A percentile compares a stretch with the other conserved stretches of the same genome.
Conservation (phyloP, 169 alveolate genomes). For the Plasmodium reichenowi region DNA sequence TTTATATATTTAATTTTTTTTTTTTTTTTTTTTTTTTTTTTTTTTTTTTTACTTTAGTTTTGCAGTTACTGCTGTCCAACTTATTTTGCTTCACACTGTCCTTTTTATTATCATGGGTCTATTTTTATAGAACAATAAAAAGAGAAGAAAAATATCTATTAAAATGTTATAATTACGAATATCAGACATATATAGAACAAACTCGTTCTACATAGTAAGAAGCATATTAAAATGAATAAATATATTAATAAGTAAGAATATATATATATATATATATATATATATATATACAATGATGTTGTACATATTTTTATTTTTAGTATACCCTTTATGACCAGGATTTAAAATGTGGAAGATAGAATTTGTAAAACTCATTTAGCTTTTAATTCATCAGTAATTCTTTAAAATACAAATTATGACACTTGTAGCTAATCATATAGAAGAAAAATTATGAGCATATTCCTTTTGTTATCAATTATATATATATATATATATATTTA, state of each 20-base stretch:
- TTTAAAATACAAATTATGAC: too few relatives aligned
- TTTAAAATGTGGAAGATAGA: background rate
- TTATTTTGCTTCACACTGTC: constrained; percentile 14
- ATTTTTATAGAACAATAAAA: constrained; percentile 40
- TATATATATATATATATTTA: too few relatives aligned
- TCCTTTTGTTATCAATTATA: background rate
- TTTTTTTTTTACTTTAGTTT: constrained; percentile 26
- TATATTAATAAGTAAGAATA: background rate
- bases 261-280: background rate
- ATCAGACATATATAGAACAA: constrained; percentile 25
- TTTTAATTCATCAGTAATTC: too few relatives aligned
- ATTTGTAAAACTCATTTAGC: too few relatives aligned
- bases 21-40: background rate
- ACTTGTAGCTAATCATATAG: too few relatives aligned
- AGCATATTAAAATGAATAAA: background rate
- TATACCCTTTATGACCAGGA: constrained; percentile 47
- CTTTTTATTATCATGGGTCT: constrained; percentile 42
- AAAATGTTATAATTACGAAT: constrained; percentile 53
- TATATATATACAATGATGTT: background rate
- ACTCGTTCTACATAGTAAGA: constrained; percentile 61
- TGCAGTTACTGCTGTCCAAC: constrained; percentile 33
- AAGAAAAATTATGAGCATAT: too few relatives aligned
- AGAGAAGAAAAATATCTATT: constrained; percentile 30
- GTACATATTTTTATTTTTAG: constrained; percentile 21
- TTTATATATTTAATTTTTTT: background rate